Evolutionary conservation across 2,329 filamentous ascomycete species (phyloP), one percentile per base, ranked within the genome.

Genomic region (Apiospora aurea): DNA sequence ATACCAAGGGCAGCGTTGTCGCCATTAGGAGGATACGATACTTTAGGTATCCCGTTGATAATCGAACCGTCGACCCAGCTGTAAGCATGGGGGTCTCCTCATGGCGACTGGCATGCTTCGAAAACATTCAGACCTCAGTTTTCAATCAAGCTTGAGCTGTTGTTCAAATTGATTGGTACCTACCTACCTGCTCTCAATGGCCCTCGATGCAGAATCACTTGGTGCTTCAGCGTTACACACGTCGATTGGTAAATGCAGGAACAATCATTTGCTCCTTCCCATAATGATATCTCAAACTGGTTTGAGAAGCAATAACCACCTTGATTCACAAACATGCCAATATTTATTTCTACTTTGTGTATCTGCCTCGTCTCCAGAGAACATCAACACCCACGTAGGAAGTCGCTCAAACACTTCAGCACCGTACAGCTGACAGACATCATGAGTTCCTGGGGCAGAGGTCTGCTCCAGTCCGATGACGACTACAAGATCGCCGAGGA

Each of bases 391-490:
- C 34, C 24, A 8, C 7, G 14, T 10, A 14, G 21, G 21, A n/a
- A 14, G 18, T 41, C 2, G 18, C 34, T 13, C 13, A 18, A n/a
- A n/a, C 34, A 2, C 29, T n/a, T 6, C 34, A n/a, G 2, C 21
- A 5, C 26, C 46, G 26, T 34, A 64, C 21, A 46, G n/a, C n/a
- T n/a, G n/a, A 26, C 44, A 43, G 21, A 10, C 72, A 75, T 73
- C 16, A 77, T 75, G 75, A 69, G 26, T 70, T 26, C 29, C 51
- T 77, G 76, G 75, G 75, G 74, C 44, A 70, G 44, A 67, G 73
- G 75, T 61, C 72, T 77, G 18, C 29, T 77, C 16, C 76, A 77
- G 69, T 75, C 71, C 0, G 72, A 76, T 26, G 73, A 76, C 21
- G 77, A 77, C 73, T 73, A 71, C 34, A 69, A 73, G 14, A 75